Evolutionary conservation across 2,329 filamentous ascomycete genomes (phyloP).

Genomic region (Mariannaea sp.): DNA sequence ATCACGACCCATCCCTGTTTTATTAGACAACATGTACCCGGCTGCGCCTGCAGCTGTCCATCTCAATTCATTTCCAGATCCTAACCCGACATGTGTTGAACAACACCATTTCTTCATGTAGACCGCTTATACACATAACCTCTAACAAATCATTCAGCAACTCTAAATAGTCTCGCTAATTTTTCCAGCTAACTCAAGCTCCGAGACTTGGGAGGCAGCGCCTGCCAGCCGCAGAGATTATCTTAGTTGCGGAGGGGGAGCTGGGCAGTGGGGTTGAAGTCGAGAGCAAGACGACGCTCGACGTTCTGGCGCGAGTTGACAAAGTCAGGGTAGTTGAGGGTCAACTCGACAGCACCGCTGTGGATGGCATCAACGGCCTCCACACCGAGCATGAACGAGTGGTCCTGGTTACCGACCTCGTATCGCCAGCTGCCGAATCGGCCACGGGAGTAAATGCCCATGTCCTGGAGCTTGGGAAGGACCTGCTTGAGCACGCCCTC

Average conservation of each 20-base stretch:
- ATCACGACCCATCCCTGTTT: conserved; percentile 30
- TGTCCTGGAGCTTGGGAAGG: conserved; percentile 86
- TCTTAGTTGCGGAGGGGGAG: conserved; percentile 45
- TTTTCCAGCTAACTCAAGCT: conserved; percentile 7
- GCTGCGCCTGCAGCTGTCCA: conserved; percentile 30
- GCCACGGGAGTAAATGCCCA: conserved; percentile 93
- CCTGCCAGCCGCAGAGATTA: conserved; percentile 39
- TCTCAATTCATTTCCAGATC: conserved; percentile 36
- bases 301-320: conserved; percentile 78
- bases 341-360: conserved; percentile 87
- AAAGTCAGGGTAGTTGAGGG: conserved; percentile 95
- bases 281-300: conserved; percentile 51
- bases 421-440: conserved; percentile 99
- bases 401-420: conserved; percentile 95
- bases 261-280: conserved; percentile 47
- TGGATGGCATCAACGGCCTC: conserved; percentile 91
- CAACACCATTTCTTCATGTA: conserved; percentile 29
- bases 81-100: conserved; percentile 31
- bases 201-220: conserved; percentile 34
- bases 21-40: conserved; percentile 27
- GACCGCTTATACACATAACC: conserved; percentile 32
- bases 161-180: conserved; percentile 23
- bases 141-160: conserved; percentile 33
- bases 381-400: conserved; percentile 96
- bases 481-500: conserved; percentile 93